Base-by-base conservation (phyloP, 1,284 basidiomycete species). In the Pascua guehoae region DNA sequence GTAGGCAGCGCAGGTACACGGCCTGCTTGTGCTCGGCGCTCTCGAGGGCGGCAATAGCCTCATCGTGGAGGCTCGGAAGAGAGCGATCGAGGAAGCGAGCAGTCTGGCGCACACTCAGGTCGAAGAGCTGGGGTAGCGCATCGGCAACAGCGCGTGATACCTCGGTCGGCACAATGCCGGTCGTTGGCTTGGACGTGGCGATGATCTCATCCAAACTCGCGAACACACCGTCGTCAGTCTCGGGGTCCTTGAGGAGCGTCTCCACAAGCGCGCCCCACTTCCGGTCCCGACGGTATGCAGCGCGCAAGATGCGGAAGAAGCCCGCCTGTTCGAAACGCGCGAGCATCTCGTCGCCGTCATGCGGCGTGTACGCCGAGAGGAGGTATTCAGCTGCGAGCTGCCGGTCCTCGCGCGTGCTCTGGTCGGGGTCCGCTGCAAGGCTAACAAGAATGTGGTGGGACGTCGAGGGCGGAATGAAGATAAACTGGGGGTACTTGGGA, bases 311-410 rank as follows among this genome's bases (percentile, higher is more conserved):
- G 45, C 91, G 85, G 74, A 86, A 93, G 78, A 98, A 99, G 0
- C 88, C 85, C 1, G 95, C 94, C 15, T 80, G 67, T 69, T 90
- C 85, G 68, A 98, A 94, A 1, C 89, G 76, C 10, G 73, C 71
- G 37, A 89, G 76, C 61, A 95, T 82, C 14, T 80, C 79, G 17
- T 88, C 86, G 63, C 81, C 82, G 57, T 93, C 86, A 56, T 87
- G 84, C 0, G 93, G 92, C 41, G 85, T 91, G 72, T 97, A 96
- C 0, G 84, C 85, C 0, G 95, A 98, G 5, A 98, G 81, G n/a
- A 99, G 83, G 73, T 88, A 97, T 77, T 99, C 96, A 3, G 88
- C 86, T 0, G 95, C 96, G 3, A 98, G 83, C 70, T 99, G 93
- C 12, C 96, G 85, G 74, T 98, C 96, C 70, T 96, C 92, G 37